These are phyloP conservation scores for Paragyromitra xinjiangensis DNA, from an alignment of 495 filamentous ascomycete species.

Conservation along the genomic window DNA sequence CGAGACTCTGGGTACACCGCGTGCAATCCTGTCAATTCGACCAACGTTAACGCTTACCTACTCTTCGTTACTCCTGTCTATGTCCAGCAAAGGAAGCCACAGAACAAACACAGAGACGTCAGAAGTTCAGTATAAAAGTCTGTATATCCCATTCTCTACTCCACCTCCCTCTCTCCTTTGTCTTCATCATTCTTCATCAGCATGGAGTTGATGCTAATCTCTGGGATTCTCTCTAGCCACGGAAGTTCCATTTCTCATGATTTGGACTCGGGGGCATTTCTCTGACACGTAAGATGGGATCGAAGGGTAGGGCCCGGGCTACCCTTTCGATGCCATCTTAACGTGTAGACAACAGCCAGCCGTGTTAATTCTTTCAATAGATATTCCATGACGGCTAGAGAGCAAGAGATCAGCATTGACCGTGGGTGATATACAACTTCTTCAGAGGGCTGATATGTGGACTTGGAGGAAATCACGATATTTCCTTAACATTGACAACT, in stretches of 20 bases:
- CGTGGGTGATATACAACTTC: slow-evolving; percentile 15
- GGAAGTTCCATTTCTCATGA: slow-evolving; percentile 41
- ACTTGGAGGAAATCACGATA: slow-evolving; percentile 6
- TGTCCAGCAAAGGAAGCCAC: slow-evolving; percentile 40
- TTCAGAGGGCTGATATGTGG: slow-evolving; percentile 22
- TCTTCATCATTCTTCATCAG: slow-evolving; percentile 47
- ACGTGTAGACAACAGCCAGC: slow-evolving; percentile 55
- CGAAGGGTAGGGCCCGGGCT: slow-evolving; percentile 53
- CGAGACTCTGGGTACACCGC: slow-evolving; percentile 41
- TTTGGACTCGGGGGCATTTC: slow-evolving; percentile 52
- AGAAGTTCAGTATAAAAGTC: slow-evolving; percentile 50
- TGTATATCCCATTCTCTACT: slow-evolving; percentile 43
- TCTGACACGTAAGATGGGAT: slow-evolving; percentile 58
- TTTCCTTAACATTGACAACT: slow-evolving; percentile 13
- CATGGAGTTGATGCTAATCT: slow-evolving; percentile 40
- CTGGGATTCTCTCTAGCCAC: slow-evolving; percentile 46
- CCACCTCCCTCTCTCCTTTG: slow-evolving; percentile 32
- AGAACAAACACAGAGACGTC: slow-evolving; percentile 33
- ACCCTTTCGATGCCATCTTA: slow-evolving; percentile 57
- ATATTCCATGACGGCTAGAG: slow-evolving; percentile 43
- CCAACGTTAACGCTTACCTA: slow-evolving; percentile 24
- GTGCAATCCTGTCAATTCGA: slow-evolving; percentile 39
- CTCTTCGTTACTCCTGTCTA: slow-evolving; percentile 37
- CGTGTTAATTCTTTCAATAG: slow-evolving; percentile 41
- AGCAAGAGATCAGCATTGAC: slow-evolving; percentile 44